Evolutionary conservation across 371 early-diverging fungal species (phyloP), one percentile per base, ranked within the genome.

Genomic region (Saksenaea oblongispora): DNA sequence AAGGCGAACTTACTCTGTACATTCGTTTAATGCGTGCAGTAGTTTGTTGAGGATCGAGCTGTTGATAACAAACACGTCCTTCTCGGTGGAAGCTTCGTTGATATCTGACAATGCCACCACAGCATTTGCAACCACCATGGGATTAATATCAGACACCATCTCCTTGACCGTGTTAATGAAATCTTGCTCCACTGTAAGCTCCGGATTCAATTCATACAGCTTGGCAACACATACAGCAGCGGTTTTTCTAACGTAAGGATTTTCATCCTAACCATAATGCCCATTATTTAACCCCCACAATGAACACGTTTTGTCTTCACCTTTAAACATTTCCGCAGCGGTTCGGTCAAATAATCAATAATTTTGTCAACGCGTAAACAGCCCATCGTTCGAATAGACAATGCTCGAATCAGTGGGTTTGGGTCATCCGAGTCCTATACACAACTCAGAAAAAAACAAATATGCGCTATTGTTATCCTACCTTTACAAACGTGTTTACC

Each of bases 71-170:
- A 97, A 87, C 59, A 76, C 77, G 35, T 89, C 88, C 28, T 88
- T 87, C 55, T 78, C 79, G 35, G 84, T 79, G 11, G 93, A 92
- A 31, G 88, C 78, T 67, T 93, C 93, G 47, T 91, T 87, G 63
- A 98, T 98, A 71, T 98, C 97, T 14, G 85, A 84, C 59, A 98
- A 78, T 11, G 95, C 93, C 17, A 94, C 91, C 0, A 97, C 88
- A 4, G 96, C 95, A 71, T 94, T 96, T 8, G 98, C 92, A 13
- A 97, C 93, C 2, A 98, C 97, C 92, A 95, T 95, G 0, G 98
- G 94, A 76, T 99, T 99, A 7, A 94, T 80, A 72, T 99, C 98
- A 0, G 92, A 87, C 42, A 99, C 84, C 83, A 97, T 82, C 9
- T 95, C 96, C 61, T 93, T 89, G 51, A 98, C 76, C 31, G 76